Evolutionary conservation across 139 green algal genomes (phyloP), one percentile per base, ranked within the genome.

Genomic region (Closterium sp.): DNA sequence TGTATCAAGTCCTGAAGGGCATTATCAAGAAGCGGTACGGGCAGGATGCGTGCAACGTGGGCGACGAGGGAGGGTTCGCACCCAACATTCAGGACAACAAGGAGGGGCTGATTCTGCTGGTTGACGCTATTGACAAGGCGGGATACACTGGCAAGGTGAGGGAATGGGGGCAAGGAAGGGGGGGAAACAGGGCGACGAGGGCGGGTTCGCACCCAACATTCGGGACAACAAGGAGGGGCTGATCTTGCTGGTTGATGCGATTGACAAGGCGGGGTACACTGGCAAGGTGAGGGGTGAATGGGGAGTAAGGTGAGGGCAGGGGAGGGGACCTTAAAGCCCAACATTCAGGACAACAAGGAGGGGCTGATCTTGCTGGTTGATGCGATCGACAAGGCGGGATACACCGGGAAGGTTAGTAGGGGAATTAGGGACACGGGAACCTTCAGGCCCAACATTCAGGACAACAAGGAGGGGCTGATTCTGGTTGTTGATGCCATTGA

Each of bases 31-130:
- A 94, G 89, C 70, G 86, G 93, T 99, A 99, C 91, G 98, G 98
- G 87, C 97, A 99, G 96, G 98, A 99, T 89, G 97, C 98, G 17
- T 97, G 96, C 95, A 99, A 99, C 92, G 98, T 99, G 38, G 98
- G 98, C 84, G 98, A 99, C 91, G 98, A 99, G 97, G 98, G 98
- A 31, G 98, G 98, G 87, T 99, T 99, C 93, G 98, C 98, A 0
- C 98, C 98, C 94, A 97, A 97, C 97, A 99, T 99, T 93, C 92
- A 95, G 89, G 97, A 96, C 96, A 99, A 98, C 94, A 96, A 98
- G n/a, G n/a, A n/a, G n/a, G n/a, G n/a, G n/a, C n/a, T n/a, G n/a
- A n/a, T n/a, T n/a, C n/a, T n/a, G n/a, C n/a, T n/a, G n/a, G n/a
- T n/a, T n/a, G n/a, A n/a, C n/a, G n/a, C n/a, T n/a, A n/a, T n/a